These are phyloP conservation scores for Myriosclerotinia scirpicola DNA, from an alignment of 2,329 filamentous ascomycete genomes.

Conservation along the genomic window DNA sequence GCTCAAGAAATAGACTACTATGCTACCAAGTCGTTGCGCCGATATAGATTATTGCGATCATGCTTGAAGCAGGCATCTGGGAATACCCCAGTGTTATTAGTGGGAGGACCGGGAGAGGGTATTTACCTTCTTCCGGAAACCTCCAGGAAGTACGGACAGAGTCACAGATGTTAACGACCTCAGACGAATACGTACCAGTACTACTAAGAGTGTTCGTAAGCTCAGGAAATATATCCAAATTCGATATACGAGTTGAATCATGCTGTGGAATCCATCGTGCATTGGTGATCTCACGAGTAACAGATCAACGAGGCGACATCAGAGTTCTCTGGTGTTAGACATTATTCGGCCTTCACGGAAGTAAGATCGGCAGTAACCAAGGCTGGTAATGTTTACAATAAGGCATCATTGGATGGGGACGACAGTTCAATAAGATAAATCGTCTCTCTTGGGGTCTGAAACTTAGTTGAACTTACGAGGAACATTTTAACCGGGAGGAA, in stretches of 20 bases:
- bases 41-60: not conserved
- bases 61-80: not conserved
- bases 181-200: not conserved
- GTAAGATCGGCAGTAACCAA: not conserved
- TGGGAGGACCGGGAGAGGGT: slow-evolving; percentile 15
- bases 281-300: not conserved
- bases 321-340: not conserved
- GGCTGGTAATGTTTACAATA: not conserved
- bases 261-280: slow-evolving; percentile 9
- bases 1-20: slow-evolving; percentile 2
- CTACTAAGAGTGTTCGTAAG: slow-evolving; percentile 12
- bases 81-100: not conserved
- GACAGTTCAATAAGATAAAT: not conserved
- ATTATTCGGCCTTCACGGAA: slow-evolving; percentile 2
- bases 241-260: slow-evolving; percentile 5
- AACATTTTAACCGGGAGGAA: not conserved
- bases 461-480: not conserved
- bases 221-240: slow-evolving; percentile 9
- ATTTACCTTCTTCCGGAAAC: slow-evolving; percentile 5
- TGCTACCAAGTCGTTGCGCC: slow-evolving; percentile 4
- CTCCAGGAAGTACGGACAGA: slow-evolving; percentile 7
- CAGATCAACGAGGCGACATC: not conserved
- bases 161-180: slow-evolving; percentile 13
- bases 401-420: not conserved
- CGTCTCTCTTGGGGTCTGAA: not conserved